Conservation (phyloP, 345 rosid species). For the Reutealis trisperma region DNA sequence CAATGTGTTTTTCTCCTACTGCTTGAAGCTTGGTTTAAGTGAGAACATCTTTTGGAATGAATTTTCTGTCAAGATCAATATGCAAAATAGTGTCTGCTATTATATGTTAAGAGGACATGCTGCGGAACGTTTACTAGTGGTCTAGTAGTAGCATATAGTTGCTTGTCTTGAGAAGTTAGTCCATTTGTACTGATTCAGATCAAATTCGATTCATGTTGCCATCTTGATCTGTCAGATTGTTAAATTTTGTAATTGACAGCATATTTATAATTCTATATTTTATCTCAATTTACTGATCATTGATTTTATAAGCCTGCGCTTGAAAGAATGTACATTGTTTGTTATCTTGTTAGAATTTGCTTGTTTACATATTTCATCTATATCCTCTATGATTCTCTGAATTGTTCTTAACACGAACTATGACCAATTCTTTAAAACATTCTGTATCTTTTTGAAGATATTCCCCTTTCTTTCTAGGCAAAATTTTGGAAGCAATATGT, state of each 20-base stretch:
- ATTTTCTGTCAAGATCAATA: too few species aligned
- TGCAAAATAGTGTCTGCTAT: not conserved
- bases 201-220: not conserved
- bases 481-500: slow-evolving; percentile 97
- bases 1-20: not conserved
- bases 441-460: not conserved
- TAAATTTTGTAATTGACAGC: too few species aligned
- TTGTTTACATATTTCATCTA: too few species aligned
- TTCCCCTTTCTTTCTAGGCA: slow-evolving; percentile 52
- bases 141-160: not conserved
- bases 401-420: not conserved
- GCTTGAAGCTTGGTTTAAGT: too few species aligned
- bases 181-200: not conserved
- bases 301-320: not conserved
- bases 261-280: too few species aligned
- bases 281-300: not conserved
- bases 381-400: not conserved
- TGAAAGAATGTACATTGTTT: not conserved
- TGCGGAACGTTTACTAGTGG: not conserved
- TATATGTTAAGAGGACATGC: not conserved
- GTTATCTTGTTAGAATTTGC: not conserved
- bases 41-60: too few species aligned
- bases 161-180: not conserved
- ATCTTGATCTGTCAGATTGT: not conserved
- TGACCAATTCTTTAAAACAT: not conserved